Evolutionary conservation across 495 filamentous ascomycete genomes (phyloP), one percentile per base, ranked within the genome.

Genomic region (Rusavskia elegans): DNA sequence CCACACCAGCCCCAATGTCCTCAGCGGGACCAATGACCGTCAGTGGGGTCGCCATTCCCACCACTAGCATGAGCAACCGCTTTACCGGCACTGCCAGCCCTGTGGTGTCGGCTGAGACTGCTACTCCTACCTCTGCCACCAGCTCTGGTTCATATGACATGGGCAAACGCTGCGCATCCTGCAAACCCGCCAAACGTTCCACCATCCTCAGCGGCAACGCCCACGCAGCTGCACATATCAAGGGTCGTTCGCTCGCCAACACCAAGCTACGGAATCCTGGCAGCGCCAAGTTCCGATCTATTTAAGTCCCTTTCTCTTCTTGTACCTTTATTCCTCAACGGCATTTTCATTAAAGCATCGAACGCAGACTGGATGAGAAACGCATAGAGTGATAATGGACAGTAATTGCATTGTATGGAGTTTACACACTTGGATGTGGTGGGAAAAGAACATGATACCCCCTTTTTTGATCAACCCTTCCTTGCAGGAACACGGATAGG

Each of bases 51-150:
- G 36, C 14, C 16, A 37, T 37, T 16, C 48, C 48, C 13, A 50
- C 48, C 0, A 27, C 30, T 8, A 39, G 29, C 30, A 19, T 50
- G 30, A 23, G 7, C 30, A 50, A 50, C 16, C n/a, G 50, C 0
- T 52, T 52, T 37, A 39, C 50, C 5, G 50, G 50, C 27, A 52
- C 50, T 17, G 50, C 50, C 6, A 39, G n/a, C 39, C 32, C 50
- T 27, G 13, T 51, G 16, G 8, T 35, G 14, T 21, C 27, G 20
- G 46, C 46, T 35, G 11, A 16, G 2, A 23, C 14, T 10, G 36
- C 30, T 23, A 25, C 17, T n/a, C 25, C 48, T 8, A 14, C n/a
- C 48, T 17, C 30, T 32, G 32, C n/a, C n/a, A 32, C 46, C 44
- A 5, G n/a, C 8, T 21, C 27, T n/a, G 48, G 48, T 23, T 50